Evolutionary conservation across 2,329 filamentous ascomycete species (phyloP), one percentile per base, ranked within the genome.

Genomic region (Xylariaceae sp.): DNA sequence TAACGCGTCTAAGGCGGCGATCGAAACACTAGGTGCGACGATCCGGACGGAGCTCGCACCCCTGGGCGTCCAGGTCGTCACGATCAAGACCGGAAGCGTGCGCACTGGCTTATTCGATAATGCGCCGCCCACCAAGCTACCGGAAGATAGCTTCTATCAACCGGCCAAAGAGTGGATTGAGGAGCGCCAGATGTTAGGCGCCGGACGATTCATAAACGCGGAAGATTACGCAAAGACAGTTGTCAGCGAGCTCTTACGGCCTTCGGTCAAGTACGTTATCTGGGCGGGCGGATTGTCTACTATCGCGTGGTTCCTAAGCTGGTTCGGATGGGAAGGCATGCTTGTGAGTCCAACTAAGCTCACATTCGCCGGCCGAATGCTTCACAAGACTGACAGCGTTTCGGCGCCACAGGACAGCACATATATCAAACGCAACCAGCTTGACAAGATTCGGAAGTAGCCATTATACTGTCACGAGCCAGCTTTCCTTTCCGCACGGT

Each of bases 1-100:
- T 47, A 67, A 66, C 52, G 66, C 67, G n/a, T 67, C 66, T 0
- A 69, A 69, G 44, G 67, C 67, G 0, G 66, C 66, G 3, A 44
- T 68, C 9, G 66, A 69, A 16, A 54, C 54, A 18, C 56, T 64
- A 12, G 56, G 62, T 6, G 63, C 52, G 0, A 65, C 32, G 7
- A 62, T 68, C 21, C 62, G 66, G 14, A 57, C 61, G 0, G 66
- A 69, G 55, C 59, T 69, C 0, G 64, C 65, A 48, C 66, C 65
- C 1, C 45, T 68, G 1, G 65, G 67, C 1, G 53, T 69, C 20
- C 60, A 65, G 7, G 64, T 68, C 6, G 64, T 68, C 2, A 60
- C 62, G 20, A 18, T 67, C 1, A 69, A 67, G 57, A 67, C 66
- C 7, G 67, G 67, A 1, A 44, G 54, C 49, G 45, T 68, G 5